These are phyloP conservation scores for Cubamyces sp. DNA, from an alignment of 768 basidiomycete genomes.

Conservation along the genomic window DNA sequence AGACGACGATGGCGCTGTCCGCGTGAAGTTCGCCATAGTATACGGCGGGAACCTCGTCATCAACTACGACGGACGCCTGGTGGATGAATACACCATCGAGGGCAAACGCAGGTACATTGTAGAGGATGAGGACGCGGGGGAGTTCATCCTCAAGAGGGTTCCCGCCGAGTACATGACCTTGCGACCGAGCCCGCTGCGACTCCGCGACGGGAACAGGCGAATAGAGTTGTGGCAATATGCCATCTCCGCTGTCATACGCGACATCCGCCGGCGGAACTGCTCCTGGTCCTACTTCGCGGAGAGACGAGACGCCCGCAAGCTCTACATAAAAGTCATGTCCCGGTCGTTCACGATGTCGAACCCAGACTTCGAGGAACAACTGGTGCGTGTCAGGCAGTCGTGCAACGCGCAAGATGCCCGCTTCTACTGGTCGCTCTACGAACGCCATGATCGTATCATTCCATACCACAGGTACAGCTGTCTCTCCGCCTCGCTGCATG, in stretches of 20 bases:
- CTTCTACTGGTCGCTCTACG: neutral
- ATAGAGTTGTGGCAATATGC: constrained; percentile 24
- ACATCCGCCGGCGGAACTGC: constrained; percentile 22
- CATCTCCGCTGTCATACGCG: constrained; percentile 8
- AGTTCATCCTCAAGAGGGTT: constrained; percentile 21
- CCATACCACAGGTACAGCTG: neutral
- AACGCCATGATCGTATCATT: neutral
- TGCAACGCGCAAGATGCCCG: neutral
- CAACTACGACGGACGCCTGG: constrained; percentile 2
- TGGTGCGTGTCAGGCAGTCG: neutral
- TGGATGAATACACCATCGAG: constrained; percentile 4
- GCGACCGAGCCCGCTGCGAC: constrained; percentile 5
- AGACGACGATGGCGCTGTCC: neutral
- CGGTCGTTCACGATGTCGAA: neutral
- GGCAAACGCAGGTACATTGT: neutral
- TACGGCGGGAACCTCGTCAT: neutral
- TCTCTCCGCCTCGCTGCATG: neutral
- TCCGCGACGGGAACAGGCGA: constrained; percentile 3
- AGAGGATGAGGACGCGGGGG: neutral
- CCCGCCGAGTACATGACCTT: constrained; percentile 15
- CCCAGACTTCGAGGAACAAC: neutral
- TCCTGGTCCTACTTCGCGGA: constrained; percentile 26
- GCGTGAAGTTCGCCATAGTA: neutral
- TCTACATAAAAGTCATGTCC: neutral
- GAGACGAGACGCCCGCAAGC: constrained; percentile 15